Percentiles rank a stretch among this genome's conserved stretches.
phyloP scores from a whole-genome alignment of 352 stramenopile genomes.

The Plasmopara viticola region DNA sequence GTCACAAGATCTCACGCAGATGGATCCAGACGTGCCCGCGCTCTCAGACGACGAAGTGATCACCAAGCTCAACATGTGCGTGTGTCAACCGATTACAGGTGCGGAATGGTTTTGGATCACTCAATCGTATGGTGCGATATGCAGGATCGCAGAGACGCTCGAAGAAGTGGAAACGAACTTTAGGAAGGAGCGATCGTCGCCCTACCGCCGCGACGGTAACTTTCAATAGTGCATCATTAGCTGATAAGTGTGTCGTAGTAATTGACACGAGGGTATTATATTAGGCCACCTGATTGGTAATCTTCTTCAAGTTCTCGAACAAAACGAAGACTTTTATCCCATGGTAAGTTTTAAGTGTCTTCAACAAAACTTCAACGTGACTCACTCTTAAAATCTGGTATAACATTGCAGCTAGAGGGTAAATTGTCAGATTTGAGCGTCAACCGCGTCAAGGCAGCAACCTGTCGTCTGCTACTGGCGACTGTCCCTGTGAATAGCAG shows the following conservation, averaged over 20 bases:
- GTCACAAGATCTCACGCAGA: conserved; percentile 56
- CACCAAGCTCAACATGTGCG: conserved; percentile 72
- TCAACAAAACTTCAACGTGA: conserved; percentile 14
- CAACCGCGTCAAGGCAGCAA: conserved; percentile 57
- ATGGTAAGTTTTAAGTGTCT: conserved; percentile 36
- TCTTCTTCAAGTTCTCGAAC: conserved; percentile 68
- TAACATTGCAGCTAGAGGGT: conserved; percentile 39
- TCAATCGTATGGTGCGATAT: conserved; percentile 4
- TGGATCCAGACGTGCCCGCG: conserved; percentile 24
- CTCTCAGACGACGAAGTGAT: conserved; percentile 56
- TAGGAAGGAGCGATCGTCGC: conserved; percentile 61
- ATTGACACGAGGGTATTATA: conserved; percentile 4
- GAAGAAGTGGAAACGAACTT: conserved; percentile 76
- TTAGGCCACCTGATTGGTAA: conserved; percentile 73
- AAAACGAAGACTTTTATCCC: conserved; percentile 78
- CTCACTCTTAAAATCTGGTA: conserved; percentile 5
- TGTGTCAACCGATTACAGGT: conserved; percentile 5
- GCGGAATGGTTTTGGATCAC: conserved; percentile 6
- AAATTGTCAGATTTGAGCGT: conserved; percentile 58
- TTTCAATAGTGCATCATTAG: conserved; percentile 2
- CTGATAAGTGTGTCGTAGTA: conserved; percentile 1
- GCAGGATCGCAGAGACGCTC: conserved; percentile 67
- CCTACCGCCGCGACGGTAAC: conserved; percentile 67
- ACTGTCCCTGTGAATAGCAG: conserved; percentile 67
- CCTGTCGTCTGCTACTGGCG: conserved; percentile 65